phyloP scores from a whole-genome alignment of 192 early-diverging fungal species.

The Pilaira anomala region DNA sequence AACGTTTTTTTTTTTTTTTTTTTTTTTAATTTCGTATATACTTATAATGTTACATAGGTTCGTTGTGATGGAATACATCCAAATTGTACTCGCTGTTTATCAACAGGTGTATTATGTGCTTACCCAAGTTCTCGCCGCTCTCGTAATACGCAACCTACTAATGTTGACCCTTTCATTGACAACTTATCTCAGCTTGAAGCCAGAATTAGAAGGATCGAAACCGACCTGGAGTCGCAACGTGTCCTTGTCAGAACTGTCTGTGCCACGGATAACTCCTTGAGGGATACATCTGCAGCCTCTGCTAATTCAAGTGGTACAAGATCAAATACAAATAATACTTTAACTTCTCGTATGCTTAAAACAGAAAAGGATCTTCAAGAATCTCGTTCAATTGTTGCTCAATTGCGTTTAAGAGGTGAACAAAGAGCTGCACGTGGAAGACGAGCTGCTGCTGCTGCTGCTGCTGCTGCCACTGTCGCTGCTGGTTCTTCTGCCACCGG shows the following conservation, averaged over 20 bases:
- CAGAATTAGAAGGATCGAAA: conserved; percentile 32
- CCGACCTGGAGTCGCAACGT: conserved; percentile 23
- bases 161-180: conserved; percentile 37
- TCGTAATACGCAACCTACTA: conserved; percentile 32
- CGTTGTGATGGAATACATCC: conserved; percentile 36
- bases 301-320: not conserved
- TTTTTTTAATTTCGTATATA: not conserved
- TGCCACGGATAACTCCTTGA: no score
- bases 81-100: conserved; percentile 30
- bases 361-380: conserved; percentile 40
- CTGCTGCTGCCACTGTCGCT: not conserved
- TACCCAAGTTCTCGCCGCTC: conserved; percentile 39
- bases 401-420: conserved; percentile 33
- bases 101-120: conserved; percentile 29
- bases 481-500: conserved; percentile 14
- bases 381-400: conserved; percentile 35
- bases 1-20: not conserved
- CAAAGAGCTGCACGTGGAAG: conserved; percentile 28
- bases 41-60: conserved; percentile 15
- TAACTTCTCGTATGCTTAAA: conserved; percentile 17
- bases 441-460: conserved; percentile 21
- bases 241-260: not conserved
- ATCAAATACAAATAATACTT: not conserved
- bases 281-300: not conserved
- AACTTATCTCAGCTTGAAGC: conserved; percentile 32